Evolutionary conservation across 129 eudicot genomes (phyloP).

Genomic region (Pittosporum tobira): DNA sequence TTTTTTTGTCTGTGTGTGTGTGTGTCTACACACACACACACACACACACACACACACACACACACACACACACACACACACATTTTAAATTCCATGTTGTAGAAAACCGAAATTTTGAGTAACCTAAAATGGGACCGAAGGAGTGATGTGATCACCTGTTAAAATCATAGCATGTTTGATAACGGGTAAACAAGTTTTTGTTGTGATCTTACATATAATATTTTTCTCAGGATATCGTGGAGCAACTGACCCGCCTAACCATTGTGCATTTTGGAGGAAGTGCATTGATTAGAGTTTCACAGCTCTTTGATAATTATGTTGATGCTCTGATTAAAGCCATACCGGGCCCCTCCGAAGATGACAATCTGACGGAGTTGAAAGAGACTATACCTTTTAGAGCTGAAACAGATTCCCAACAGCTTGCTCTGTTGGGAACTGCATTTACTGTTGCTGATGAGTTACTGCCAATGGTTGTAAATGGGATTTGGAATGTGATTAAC

Average conservation of each 20-base stretch:
- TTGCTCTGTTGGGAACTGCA: slow-evolving; percentile 77
- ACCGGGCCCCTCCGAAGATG: slow-evolving; percentile 80
- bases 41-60: too few relatives aligned
- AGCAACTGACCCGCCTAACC: slow-evolving; percentile 72
- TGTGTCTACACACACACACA: too few relatives aligned
- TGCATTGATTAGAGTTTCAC: slow-evolving; percentile 52
- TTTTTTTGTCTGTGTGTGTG: too few relatives aligned
- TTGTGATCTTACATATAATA: neutral
- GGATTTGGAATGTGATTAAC: slow-evolving; percentile 56
- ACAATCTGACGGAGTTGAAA: slow-evolving; percentile 59
- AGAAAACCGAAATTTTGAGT: too few relatives aligned
- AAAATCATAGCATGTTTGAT: neutral
- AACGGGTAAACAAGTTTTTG: neutral
- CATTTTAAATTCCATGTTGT: too few relatives aligned
- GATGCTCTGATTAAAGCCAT: slow-evolving; percentile 78
- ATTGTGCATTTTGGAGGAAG: slow-evolving; percentile 88
- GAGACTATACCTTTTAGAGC: slow-evolving; percentile 74
- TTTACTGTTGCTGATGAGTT: slow-evolving; percentile 84
- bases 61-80: neutral
- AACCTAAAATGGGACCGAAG: too few relatives aligned
- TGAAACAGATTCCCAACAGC: slow-evolving; percentile 97
- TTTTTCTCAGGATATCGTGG: slow-evolving; percentile 63
- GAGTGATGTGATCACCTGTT: too few relatives aligned
- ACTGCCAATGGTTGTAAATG: slow-evolving; percentile 73
- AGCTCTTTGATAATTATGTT: slow-evolving; percentile 80